Evolutionary conservation across 73 alveolate genomes (phyloP).

Genomic region (Tetrahymena elliotti): DNA sequence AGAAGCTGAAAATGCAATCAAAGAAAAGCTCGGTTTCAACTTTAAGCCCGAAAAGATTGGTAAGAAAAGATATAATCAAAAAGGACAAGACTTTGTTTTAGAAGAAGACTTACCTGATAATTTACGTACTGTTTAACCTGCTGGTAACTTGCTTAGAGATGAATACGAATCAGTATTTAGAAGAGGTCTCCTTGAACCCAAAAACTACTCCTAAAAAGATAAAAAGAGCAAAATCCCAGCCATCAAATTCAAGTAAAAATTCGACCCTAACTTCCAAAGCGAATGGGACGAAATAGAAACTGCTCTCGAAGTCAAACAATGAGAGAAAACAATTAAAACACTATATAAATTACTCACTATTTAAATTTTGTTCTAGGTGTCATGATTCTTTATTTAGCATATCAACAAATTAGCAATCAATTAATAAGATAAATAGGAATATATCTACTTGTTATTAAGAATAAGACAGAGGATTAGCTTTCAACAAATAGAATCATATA

Average conservation of each 20-base stretch:
- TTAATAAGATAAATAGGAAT: background rate
- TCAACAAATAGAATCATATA: too few relatives aligned
- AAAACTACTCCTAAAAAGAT: background rate
- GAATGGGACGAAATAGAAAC: background rate
- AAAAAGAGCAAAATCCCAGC: background rate
- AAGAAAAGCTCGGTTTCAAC: background rate
- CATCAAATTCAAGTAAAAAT: background rate
- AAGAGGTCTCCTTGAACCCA: background rate
- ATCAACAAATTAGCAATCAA: background rate
- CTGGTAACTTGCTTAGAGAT: background rate
- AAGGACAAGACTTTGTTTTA: background rate
- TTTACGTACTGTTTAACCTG: background rate
- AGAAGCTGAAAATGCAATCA: background rate
- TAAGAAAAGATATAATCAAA: background rate
- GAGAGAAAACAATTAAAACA: background rate
- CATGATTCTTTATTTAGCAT: background rate
- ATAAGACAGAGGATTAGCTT: background rate
- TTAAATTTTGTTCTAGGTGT: background rate
- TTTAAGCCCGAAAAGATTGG: background rate
- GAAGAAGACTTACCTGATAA: background rate
- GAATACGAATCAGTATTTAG: background rate
- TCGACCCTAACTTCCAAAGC: background rate
- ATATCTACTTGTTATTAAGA: too few relatives aligned
- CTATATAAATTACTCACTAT: background rate
- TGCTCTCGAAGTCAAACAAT: background rate